These are phyloP conservation scores for Fusarium solani-melongenae DNA, from an alignment of 2,329 filamentous ascomycete genomes.

Conservation along the genomic window DNA sequence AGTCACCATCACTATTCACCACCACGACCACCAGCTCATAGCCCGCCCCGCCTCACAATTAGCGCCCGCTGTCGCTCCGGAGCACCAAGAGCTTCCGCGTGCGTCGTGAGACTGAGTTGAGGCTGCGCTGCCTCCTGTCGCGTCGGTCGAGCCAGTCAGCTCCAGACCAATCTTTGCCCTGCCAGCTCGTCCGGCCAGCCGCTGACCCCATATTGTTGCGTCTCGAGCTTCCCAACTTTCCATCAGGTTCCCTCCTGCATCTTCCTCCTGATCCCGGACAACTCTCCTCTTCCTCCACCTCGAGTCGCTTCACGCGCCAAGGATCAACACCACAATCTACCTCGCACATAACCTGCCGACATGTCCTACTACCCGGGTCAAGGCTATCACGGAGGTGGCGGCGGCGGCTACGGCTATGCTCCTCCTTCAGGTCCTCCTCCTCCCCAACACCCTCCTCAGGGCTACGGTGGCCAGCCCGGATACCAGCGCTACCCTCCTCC, in stretches of 20 bases:
- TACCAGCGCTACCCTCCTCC: conserved; percentile 47
- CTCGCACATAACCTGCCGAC: conserved; percentile 14
- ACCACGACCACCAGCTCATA: neutral
- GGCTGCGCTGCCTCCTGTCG: neutral
- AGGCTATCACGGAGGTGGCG: conserved; percentile 52
- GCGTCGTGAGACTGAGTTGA: conserved; percentile 8
- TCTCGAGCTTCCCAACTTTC: conserved; percentile 7
- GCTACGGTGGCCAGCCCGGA: conserved; percentile 35
- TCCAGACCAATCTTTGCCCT: conserved; percentile 1
- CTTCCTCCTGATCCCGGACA: conserved; percentile 4
- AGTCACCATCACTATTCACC: neutral
- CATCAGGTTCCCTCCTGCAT: conserved; percentile 19
- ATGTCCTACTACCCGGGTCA: conserved; percentile 57
- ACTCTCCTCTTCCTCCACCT: neutral
- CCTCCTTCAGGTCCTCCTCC: conserved; percentile 26
- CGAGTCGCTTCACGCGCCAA: conserved; percentile 6
- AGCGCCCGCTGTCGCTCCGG: conserved; percentile 23
- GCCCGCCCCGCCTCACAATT: conserved; percentile 19
- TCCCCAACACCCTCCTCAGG: conserved; percentile 31
- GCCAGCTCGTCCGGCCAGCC: neutral
- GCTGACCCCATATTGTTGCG: conserved; percentile 21
- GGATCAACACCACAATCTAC: conserved; percentile 2
- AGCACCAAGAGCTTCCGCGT: conserved; percentile 1
- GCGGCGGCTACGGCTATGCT: conserved; percentile 41
- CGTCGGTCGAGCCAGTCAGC: neutral